Conservation (phyloP, 108 stramenopile species). For the Fragilariopsis cylindrus region DNA sequence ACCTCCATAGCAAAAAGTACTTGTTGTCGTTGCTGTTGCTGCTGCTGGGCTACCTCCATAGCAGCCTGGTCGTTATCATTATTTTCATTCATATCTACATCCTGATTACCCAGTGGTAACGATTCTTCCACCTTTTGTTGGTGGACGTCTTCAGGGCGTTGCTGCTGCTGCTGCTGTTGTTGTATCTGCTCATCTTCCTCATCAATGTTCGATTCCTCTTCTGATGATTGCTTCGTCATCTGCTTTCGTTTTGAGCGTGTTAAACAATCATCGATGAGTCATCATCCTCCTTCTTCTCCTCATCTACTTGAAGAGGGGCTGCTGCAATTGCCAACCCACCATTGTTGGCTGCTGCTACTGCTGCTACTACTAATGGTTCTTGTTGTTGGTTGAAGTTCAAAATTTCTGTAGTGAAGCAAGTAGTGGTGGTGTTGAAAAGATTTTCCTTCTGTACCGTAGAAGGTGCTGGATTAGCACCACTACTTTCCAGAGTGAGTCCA, state of each 20-base stretch:
- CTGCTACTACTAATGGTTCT: slow-evolving; percentile 1
- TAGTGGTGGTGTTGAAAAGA: background rate
- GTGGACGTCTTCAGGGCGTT: background rate
- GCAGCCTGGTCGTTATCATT: slow-evolving; percentile 5
- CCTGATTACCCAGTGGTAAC: background rate
- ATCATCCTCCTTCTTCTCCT: slow-evolving; percentile 44
- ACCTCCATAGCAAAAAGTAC: background rate
- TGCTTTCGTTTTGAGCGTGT: slow-evolving; percentile 61
- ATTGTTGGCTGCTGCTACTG: background rate
- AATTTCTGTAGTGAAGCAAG: no score
- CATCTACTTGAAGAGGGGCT: background rate
- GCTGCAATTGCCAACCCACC: background rate
- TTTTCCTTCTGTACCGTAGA: background rate
- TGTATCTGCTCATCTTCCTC: slow-evolving; percentile 20
- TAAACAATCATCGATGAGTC: slow-evolving; percentile 69
- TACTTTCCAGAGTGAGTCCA: slow-evolving; percentile 17
- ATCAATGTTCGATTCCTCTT: background rate
- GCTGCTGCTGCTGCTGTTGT: slow-evolving; percentile 8
- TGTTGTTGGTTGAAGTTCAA: background rate
- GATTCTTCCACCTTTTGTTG: slow-evolving; percentile 5
- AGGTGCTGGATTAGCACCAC: background rate
- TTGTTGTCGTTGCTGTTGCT: slow-evolving; percentile 5
- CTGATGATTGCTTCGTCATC: slow-evolving; percentile 9
- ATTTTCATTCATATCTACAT: slow-evolving; percentile 10
- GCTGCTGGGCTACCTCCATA: slow-evolving; percentile 12